Percentiles rank a stretch among this genome's conserved stretches.
Conservation (phyloP, 2,329 filamentous ascomycete genomes). For the Catunica adiposa region DNA sequence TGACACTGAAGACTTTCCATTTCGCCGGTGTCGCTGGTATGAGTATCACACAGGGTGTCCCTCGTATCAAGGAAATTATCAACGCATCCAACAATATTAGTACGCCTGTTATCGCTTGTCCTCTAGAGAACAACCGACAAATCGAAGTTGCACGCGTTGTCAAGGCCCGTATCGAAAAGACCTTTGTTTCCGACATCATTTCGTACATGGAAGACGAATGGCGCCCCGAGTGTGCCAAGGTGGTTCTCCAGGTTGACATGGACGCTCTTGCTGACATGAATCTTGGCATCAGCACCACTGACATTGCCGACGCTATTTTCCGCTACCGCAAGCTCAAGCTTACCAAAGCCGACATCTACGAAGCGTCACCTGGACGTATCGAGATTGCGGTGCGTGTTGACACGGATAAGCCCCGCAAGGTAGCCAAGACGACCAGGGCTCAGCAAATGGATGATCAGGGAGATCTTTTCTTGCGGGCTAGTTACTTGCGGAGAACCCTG, state of each 20-base stretch:
- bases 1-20: conserved; percentile 99
- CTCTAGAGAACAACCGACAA: conserved; percentile 57
- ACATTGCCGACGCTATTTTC: conserved; percentile 63
- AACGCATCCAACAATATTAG: conserved; percentile 90
- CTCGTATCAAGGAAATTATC: conserved; percentile 99
- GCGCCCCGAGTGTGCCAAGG: conserved; percentile 57
- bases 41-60: conserved; percentile 98
- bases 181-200: conserved; percentile 67
- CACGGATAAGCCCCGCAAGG: conserved; percentile 32
- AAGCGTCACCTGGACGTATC: conserved; percentile 43
- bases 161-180: conserved; percentile 90
- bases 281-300: conserved; percentile 55
- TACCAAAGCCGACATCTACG: conserved; percentile 44
- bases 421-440: conserved; percentile 29
- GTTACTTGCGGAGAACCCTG: conserved; percentile 67
- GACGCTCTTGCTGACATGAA: conserved; percentile 65
- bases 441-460: conserved; percentile 23
- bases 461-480: conserved; percentile 56
- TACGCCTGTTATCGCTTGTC: conserved; percentile 83
- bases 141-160: conserved; percentile 75
- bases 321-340: conserved; percentile 73
- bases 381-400: conserved; percentile 53
- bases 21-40: conserved; percentile 98
- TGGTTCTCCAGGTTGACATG: conserved; percentile 69
- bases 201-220: conserved; percentile 76